A percentile compares a stretch with the other conserved stretches of the same genome.
Evolutionary conservation across 306 rosid genomes (phyloP).

Genomic region (Quercus robur): DNA sequence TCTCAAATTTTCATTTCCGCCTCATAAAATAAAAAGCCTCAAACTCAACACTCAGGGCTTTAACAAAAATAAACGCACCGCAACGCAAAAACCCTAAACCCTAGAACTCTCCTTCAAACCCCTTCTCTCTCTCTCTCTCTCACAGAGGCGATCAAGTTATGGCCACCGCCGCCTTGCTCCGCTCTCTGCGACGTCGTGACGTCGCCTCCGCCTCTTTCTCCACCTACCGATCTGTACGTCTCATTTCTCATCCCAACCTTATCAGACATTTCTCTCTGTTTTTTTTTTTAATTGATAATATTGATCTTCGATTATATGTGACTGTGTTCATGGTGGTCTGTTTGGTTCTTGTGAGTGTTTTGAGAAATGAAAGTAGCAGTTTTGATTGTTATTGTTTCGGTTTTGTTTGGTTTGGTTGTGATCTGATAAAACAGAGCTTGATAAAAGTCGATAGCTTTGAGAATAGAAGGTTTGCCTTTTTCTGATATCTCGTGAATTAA

Average conservation of each 20-base stretch:
- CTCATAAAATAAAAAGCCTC: too few relatives aligned
- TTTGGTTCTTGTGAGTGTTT: neutral
- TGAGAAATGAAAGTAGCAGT: neutral
- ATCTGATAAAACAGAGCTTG: neutral
- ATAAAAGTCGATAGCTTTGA: neutral
- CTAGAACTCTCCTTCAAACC: neutral
- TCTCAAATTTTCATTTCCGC: too few relatives aligned
- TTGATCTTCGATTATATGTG: neutral
- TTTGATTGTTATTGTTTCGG: neutral
- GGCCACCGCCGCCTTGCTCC: constrained; percentile 55
- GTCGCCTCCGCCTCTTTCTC: constrained; percentile 45
- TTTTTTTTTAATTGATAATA: neutral
- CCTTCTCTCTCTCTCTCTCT: neutral
- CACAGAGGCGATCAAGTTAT: neutral
- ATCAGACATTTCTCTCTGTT: neutral
- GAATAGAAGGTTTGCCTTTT: neutral
- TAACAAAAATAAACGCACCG: neutral
- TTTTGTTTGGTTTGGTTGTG: neutral
- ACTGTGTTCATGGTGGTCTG: neutral
- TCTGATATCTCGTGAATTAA: neutral
- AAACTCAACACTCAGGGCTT: neutral
- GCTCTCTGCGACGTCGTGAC: constrained; percentile 55
- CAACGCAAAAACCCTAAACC: constrained; percentile 35
- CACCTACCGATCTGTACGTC: constrained; percentile 60
- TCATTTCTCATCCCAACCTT: neutral